Percentiles rank a stretch among this genome's conserved stretches.
These are phyloP conservation scores for Urochloa ruziziensis DNA, from an alignment of 176 grass and related monocot genomes.

Conservation along the genomic window DNA sequence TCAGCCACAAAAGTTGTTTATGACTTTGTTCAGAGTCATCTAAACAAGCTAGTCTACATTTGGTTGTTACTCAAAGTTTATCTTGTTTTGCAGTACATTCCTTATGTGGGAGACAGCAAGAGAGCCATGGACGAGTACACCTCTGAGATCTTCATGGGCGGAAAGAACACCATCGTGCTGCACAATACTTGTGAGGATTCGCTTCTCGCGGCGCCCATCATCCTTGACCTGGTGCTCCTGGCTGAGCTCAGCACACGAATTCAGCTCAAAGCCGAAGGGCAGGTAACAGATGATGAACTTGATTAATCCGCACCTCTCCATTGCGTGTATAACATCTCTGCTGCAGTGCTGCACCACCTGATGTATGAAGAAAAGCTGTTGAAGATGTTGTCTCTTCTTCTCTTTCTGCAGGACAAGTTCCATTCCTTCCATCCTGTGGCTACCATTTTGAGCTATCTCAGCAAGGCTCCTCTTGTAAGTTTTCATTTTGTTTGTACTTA, in stretches of 20 bases:
- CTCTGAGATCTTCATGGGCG: slow-evolving; percentile 86
- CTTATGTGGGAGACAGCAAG: slow-evolving; percentile 84
- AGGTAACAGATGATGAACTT: slow-evolving; percentile 37
- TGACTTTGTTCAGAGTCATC: not conserved
- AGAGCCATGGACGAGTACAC: slow-evolving; percentile 93
- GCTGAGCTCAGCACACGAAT: slow-evolving; percentile 83
- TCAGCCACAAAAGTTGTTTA: not conserved
- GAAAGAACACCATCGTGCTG: slow-evolving; percentile 72
- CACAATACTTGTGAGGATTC: slow-evolving; percentile 94
- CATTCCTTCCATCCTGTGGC: slow-evolving; percentile 85
- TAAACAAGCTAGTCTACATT: not conserved
- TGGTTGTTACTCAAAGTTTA: not conserved
- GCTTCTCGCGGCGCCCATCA: slow-evolving; percentile 71
- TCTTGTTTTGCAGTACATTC: slow-evolving; percentile 56
- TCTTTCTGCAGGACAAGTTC: slow-evolving; percentile 63
- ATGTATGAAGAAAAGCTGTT: not conserved
- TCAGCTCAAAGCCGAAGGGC: slow-evolving; percentile 66
- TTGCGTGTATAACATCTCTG: not conserved
- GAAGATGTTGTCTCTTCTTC: not conserved
- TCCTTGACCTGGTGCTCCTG: slow-evolving; percentile 73
- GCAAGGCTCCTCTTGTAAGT: slow-evolving; percentile 85
- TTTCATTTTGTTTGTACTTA: not conserved
- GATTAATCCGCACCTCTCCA: not conserved
- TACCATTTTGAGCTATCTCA: slow-evolving; percentile 82
- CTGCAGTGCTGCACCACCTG: not conserved